Evolutionary conservation across 2,329 filamentous ascomycete genomes (phyloP).

Genomic region (Zymoseptoria tritici): DNA sequence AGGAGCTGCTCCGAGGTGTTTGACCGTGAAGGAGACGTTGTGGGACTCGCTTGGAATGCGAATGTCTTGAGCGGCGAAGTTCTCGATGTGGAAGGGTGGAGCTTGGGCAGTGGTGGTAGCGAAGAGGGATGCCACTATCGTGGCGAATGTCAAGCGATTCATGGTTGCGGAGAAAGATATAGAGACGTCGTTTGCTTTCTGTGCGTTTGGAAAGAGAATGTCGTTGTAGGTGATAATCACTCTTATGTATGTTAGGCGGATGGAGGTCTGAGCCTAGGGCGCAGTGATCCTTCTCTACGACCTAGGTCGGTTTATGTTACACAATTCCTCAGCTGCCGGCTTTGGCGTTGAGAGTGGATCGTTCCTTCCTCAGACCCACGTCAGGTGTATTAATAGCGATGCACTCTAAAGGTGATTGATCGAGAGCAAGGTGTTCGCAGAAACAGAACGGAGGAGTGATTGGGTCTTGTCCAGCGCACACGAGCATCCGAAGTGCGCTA

Average conservation of each 20-base stretch:
- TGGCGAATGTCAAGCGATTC: neutral
- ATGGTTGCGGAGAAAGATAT: neutral
- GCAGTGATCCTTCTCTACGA: neutral
- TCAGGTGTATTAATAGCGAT: neutral
- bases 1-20: conserved; percentile 13
- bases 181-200: neutral
- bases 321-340: neutral
- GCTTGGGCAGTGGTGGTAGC: neutral
- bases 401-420: neutral
- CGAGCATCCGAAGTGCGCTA: neutral
- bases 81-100: conserved; percentile 13
- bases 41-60: conserved; percentile 8
- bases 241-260: neutral
- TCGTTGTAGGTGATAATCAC: neutral
- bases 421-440: neutral
- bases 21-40: conserved; percentile 17
- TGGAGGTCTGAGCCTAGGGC: no score
- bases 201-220: neutral
- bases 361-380: neutral
- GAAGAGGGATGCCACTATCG: neutral
- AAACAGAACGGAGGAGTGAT: no score
- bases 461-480: neutral
- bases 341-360: neutral
- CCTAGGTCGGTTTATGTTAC: neutral
- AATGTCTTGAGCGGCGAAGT: conserved; percentile 11